A percentile compares a stretch with the other conserved stretches of the same genome.
Conservation (phyloP, 495 filamentous ascomycete genomes). For the Niebla homalea region DNA sequence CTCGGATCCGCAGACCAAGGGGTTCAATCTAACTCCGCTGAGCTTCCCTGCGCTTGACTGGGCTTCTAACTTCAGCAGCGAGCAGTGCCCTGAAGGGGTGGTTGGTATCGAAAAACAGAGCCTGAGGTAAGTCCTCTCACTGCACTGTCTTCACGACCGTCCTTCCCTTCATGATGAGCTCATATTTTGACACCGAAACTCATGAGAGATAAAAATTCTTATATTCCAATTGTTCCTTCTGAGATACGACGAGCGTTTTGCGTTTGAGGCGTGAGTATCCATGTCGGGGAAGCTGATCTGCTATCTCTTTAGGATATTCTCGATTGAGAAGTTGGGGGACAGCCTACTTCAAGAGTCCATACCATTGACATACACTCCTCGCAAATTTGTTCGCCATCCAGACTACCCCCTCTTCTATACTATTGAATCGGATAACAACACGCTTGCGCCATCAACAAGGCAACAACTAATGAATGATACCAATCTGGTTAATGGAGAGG, state of each 20-base stretch:
- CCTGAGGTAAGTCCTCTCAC: constrained; percentile 54
- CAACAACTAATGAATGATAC: constrained; percentile 53
- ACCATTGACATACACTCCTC: constrained; percentile 79
- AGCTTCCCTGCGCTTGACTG: constrained; percentile 81
- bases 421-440: constrained; percentile 85
- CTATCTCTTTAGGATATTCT: constrained; percentile 57
- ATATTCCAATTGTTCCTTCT: constrained; percentile 71
- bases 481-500: constrained; percentile 54
- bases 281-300: constrained; percentile 21
- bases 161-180: constrained; percentile 53
- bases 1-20: constrained; percentile 64
- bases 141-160: constrained; percentile 9
- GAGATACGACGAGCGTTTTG: constrained; percentile 21
- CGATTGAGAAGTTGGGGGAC: constrained; percentile 71
- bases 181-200: constrained; percentile 31
- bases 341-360: constrained; percentile 83
- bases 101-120: constrained; percentile 88
- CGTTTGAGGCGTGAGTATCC: background rate
- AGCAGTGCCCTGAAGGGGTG: constrained; percentile 87
- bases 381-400: constrained; percentile 74
- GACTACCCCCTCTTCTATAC: constrained; percentile 84
- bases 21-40: constrained; percentile 83
- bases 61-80: constrained; percentile 91
- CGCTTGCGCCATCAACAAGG: constrained; percentile 61
- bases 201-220: constrained; percentile 27